A percentile compares a stretch with the other conserved stretches of the same genome.
Evolutionary conservation across 164 flowering plant genomes (phyloP).

Genomic region (Aristolochia californica): DNA sequence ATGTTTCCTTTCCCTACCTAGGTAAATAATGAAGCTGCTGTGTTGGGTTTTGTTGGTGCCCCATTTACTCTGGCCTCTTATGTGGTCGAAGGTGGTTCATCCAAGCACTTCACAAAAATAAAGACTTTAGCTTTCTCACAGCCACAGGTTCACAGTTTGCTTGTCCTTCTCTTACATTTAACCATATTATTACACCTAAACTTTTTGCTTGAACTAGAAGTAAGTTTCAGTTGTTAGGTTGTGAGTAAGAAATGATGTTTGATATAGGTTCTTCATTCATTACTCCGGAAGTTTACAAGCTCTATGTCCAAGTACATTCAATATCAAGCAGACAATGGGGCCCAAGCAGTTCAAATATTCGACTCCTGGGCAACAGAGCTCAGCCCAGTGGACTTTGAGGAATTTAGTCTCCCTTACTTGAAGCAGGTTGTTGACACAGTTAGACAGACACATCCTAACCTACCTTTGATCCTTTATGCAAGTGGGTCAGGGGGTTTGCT

Average conservation of each 20-base stretch:
- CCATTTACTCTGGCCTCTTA: constrained; percentile 98
- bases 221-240: too few species aligned
- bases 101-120: constrained; percentile 84
- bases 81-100: constrained; percentile 94
- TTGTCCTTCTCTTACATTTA: not conserved
- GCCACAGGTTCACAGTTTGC: constrained; percentile 72
- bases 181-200: too few species aligned
- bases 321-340: constrained; percentile 90
- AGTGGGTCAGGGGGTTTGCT: constrained; percentile 95
- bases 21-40: constrained; percentile 86
- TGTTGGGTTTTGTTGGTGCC: constrained; percentile 96
- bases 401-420: constrained; percentile 88
- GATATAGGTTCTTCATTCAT: constrained; percentile 68
- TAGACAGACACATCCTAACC: constrained; percentile 69
- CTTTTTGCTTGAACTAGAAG: too few species aligned
- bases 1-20: constrained; percentile 14
- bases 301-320: constrained; percentile 80
- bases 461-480: constrained; percentile 91
- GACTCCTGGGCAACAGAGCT: constrained; percentile 99
- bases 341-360: constrained; percentile 95
- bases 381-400: constrained; percentile 92
- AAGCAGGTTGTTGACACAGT: constrained; percentile 81
- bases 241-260: not conserved
- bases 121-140: constrained; percentile 87
- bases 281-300: constrained; percentile 73